These are phyloP conservation scores for Beauveria scarabaeidicola DNA, from an alignment of 2,329 filamentous ascomycete species.

Conservation along the genomic window DNA sequence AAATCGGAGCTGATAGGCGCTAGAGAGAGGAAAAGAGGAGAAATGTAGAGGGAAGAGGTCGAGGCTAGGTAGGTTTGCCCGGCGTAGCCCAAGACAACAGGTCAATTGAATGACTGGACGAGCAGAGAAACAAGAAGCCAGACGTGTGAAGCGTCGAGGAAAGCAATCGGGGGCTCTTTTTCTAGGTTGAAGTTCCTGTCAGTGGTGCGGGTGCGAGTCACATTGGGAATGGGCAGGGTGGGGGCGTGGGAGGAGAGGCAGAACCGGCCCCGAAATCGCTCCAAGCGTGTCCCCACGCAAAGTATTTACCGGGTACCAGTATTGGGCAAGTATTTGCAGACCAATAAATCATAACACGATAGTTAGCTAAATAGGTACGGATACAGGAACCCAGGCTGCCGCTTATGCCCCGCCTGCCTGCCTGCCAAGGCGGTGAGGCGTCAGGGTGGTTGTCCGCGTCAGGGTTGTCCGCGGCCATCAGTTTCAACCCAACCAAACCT, in stretches of 20 bases:
- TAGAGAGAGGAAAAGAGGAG: not conserved
- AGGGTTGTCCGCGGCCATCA: too few relatives aligned
- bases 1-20: not conserved
- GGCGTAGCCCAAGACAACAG: not conserved
- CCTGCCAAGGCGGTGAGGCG: too few relatives aligned
- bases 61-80: not conserved
- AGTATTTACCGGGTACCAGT: not conserved
- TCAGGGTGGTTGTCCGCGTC: too few relatives aligned
- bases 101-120: not conserved
- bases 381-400: too few relatives aligned
- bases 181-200: not conserved
- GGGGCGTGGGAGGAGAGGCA: constrained; percentile 13
- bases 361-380: too few relatives aligned
- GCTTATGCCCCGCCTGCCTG: too few relatives aligned
- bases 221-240: not conserved
- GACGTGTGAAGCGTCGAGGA: not conserved
- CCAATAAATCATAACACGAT: too few relatives aligned
- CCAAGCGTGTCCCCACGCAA: not conserved
- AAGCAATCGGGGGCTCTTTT: not conserved
- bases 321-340: not conserved
- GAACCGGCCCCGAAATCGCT: constrained; percentile 14
- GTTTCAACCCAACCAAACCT: too few relatives aligned
- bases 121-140: not conserved
- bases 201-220: not conserved
- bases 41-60: too few relatives aligned